A percentile compares a stretch with the other conserved stretches of the same genome.
Conservation (phyloP, 352 stramenopile genomes). For the Globisporangium irregulare region DNA sequence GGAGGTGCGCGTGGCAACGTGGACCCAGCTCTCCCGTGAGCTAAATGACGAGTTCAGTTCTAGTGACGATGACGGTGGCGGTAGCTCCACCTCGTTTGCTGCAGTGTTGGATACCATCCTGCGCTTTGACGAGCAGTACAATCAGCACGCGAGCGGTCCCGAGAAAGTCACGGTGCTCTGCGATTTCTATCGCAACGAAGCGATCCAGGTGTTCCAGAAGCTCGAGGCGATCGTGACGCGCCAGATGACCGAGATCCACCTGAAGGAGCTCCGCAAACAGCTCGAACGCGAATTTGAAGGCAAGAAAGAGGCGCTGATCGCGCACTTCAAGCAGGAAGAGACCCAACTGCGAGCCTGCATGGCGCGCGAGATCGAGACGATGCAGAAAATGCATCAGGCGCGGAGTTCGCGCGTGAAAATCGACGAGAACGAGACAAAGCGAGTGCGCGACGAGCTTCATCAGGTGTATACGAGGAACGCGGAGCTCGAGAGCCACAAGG, state of each 20-base stretch:
- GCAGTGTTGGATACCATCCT: conserved; percentile 44
- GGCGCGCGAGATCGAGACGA: conserved; percentile 58
- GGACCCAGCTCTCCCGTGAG: conserved; percentile 31
- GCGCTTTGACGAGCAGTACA: conserved; percentile 53
- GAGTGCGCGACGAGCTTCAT: conserved; percentile 43
- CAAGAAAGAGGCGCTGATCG: conserved; percentile 58
- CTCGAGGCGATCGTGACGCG: conserved; percentile 49
- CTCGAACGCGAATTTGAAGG: conserved; percentile 57
- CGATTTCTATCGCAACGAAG: conserved; percentile 57
- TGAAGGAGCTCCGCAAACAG: conserved; percentile 44
- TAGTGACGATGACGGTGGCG: conserved; percentile 1
- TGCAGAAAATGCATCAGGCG: conserved; percentile 64
- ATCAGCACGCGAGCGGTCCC: conserved; percentile 41
- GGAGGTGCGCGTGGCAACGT: conserved; percentile 34
- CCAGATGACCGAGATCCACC: conserved; percentile 50
- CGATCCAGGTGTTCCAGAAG: conserved; percentile 48
- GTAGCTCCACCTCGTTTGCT: conserved; percentile 25
- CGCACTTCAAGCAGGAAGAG: conserved; percentile 69
- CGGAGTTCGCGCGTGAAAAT: conserved; percentile 61
- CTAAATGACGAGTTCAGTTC: conserved; percentile 5
- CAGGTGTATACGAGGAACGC: conserved; percentile 32
- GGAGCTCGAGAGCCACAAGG: conserved; percentile 40
- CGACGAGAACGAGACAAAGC: conserved; percentile 54
- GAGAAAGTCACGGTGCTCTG: conserved; percentile 49
- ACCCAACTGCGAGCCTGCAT: conserved; percentile 54